These are phyloP conservation scores for Rusavskia elegans DNA, from an alignment of 495 filamentous ascomycete species.

Conservation along the genomic window DNA sequence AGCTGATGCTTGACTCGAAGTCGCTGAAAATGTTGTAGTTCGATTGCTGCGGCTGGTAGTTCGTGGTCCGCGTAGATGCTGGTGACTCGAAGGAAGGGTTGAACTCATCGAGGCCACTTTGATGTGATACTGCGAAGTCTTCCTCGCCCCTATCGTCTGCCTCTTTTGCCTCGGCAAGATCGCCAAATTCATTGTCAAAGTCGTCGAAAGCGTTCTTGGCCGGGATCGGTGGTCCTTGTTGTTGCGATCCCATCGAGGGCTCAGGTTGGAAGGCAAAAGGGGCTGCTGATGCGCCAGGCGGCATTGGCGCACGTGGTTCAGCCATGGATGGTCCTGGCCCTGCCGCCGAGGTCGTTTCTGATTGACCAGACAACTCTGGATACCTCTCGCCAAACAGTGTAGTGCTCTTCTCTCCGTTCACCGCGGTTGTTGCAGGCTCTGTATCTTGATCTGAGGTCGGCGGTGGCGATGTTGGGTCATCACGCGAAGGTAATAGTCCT, in stretches of 20 bases:
- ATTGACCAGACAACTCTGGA: background rate
- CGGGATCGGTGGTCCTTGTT: slow-evolving; percentile 3
- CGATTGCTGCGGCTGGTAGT: slow-evolving; percentile 14
- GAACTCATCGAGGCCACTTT: slow-evolving; percentile 39
- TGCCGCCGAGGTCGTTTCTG: background rate
- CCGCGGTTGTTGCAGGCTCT: background rate
- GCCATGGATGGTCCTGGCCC: slow-evolving; percentile 1
- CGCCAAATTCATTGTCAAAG: slow-evolving; percentile 84
- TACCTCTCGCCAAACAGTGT: slow-evolving; percentile 8
- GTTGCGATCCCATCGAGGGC: slow-evolving; percentile 1
- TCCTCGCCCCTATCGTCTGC: slow-evolving; percentile 56
- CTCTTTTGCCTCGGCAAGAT: slow-evolving; percentile 77
- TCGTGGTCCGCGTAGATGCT: slow-evolving; percentile 23
- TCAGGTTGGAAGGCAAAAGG: slow-evolving; percentile 10
- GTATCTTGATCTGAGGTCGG: slow-evolving; percentile 1
- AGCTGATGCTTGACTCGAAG: slow-evolving; percentile 26
- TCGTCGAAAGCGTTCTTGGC: slow-evolving; percentile 39
- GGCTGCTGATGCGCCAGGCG: slow-evolving; percentile 11
- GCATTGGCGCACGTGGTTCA: slow-evolving; percentile 10
- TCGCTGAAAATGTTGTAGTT: slow-evolving; percentile 32
- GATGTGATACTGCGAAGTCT: slow-evolving; percentile 28
- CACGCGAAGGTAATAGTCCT: slow-evolving; percentile 47
- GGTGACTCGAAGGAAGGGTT: slow-evolving; percentile 43
- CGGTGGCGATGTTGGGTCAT: slow-evolving; percentile 40
- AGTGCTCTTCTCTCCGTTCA: slow-evolving; percentile 10